Conservation (phyloP, 2,329 filamentous ascomycete species). For the Geosmithia putterillii region DNA sequence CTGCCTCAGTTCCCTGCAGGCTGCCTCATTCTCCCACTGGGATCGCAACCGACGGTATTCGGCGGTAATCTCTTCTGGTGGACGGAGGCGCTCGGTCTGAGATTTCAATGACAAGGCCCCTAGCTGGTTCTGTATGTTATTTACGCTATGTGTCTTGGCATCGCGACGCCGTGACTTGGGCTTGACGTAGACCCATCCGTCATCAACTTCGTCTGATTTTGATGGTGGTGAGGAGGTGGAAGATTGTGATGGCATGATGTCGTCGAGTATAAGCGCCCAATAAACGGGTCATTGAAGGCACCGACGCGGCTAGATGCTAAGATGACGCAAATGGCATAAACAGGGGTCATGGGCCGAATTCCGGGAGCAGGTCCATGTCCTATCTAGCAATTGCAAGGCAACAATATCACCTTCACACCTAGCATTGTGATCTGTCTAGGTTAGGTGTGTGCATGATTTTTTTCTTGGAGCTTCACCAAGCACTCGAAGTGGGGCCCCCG, state of each 20-base stretch:
- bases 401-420: neutral
- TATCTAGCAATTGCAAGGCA: neutral
- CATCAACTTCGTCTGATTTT: neutral
- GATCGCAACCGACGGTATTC: slow-evolving; percentile 4
- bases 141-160: neutral
- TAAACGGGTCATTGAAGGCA: neutral
- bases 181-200: slow-evolving; percentile 9
- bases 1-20: slow-evolving; percentile 1
- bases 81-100: neutral
- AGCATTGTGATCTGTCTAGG: neutral
- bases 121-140: neutral
- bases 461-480: neutral
- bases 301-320: neutral
- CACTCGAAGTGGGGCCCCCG: neutral
- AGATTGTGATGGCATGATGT: neutral
- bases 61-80: slow-evolving; percentile 1
- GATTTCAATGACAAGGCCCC: neutral
- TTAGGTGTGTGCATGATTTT: neutral
- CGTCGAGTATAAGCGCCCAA: neutral
- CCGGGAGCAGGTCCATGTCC: neutral
- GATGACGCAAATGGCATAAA: neutral
- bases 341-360: neutral
- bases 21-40: slow-evolving; percentile 1
- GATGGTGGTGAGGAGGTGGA: neutral
- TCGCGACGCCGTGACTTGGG: slow-evolving; percentile 7